Evolutionary conservation across 1,284 basidiomycete species (phyloP).

Genomic region (Hortiboletus rubellus): DNA sequence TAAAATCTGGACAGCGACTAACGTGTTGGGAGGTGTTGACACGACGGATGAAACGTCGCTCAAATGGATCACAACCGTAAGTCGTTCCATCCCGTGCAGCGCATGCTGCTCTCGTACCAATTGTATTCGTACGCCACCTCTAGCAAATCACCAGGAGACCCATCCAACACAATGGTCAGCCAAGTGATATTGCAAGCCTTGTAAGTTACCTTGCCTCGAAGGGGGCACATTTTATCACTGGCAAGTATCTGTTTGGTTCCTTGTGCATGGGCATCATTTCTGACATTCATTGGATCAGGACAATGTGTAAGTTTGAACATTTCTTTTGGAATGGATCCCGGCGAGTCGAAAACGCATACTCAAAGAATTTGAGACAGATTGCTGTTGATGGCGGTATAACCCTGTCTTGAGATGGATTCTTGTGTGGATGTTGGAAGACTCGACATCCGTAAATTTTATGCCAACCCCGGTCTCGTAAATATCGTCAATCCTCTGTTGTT

Average conservation of each 20-base stretch:
- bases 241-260: constrained; percentile 1
- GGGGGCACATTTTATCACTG: constrained; percentile 31
- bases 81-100: not conserved
- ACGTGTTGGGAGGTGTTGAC: not conserved
- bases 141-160: constrained; percentile 3
- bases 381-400: constrained; percentile 19
- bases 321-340: not conserved
- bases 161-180: constrained; percentile 13
- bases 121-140: not conserved
- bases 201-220: constrained; percentile 30
- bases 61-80: not conserved
- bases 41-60: not conserved
- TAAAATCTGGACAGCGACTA: not conserved
- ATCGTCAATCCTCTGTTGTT: not conserved
- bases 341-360: not conserved
- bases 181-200: constrained; percentile 28
- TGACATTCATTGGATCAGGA: constrained; percentile 9
- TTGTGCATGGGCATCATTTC: not conserved
- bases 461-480: not conserved
- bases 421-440: not conserved
- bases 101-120: not conserved
- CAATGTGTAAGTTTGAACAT: constrained; percentile 22
- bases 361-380: constrained; percentile 13
- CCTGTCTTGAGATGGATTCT: constrained; percentile 14
- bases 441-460: not conserved